Evolutionary conservation across 2,329 filamentous ascomycete genomes (phyloP).

Genomic region (Capronia americana): DNA sequence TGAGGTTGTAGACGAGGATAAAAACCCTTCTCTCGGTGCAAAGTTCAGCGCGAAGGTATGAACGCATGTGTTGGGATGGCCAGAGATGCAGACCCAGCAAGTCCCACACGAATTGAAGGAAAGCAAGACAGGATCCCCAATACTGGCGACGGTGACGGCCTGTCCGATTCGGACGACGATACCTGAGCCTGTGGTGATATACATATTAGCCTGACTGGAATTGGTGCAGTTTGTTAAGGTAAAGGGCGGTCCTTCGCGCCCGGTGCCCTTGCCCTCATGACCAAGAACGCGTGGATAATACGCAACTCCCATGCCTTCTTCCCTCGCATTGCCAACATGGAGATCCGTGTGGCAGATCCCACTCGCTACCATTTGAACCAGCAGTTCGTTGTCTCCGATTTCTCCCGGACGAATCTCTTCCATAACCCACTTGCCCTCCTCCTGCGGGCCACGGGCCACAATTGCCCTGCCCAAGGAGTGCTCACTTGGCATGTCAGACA

Average conservation of each 20-base stretch:
- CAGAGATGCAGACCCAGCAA: conserved; percentile 56
- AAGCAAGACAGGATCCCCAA: conserved; percentile 45
- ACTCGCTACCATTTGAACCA: conserved; percentile 20
- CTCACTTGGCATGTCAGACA: too few species aligned
- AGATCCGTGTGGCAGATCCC: conserved; percentile 29
- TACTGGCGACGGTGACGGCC: not conserved
- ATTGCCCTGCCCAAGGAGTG: not conserved
- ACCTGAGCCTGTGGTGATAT: conserved; percentile 3
- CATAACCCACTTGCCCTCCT: not conserved
- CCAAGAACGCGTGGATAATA: conserved; percentile 8
- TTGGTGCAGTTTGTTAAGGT: too few species aligned
- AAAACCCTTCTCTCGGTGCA: conserved; percentile 25
- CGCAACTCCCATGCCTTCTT: conserved; percentile 27
- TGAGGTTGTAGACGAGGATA: conserved; percentile 19
- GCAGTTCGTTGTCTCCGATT: conserved; percentile 39
- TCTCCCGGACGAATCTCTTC: not conserved
- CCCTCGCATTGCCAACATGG: conserved; percentile 38
- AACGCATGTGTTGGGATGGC: conserved; percentile 56
- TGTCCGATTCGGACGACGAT: conserved; percentile 16
- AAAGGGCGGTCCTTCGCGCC: too few species aligned
- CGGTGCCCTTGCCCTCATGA: not conserved
- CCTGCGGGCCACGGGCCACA: not conserved
- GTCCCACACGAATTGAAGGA: conserved; percentile 55
- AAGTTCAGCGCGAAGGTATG: conserved; percentile 57
- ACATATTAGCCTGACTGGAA: too few species aligned